Base-by-base conservation (phyloP, 2,329 filamentous ascomycete species). In the Scedosporium aurantiacum region DNA sequence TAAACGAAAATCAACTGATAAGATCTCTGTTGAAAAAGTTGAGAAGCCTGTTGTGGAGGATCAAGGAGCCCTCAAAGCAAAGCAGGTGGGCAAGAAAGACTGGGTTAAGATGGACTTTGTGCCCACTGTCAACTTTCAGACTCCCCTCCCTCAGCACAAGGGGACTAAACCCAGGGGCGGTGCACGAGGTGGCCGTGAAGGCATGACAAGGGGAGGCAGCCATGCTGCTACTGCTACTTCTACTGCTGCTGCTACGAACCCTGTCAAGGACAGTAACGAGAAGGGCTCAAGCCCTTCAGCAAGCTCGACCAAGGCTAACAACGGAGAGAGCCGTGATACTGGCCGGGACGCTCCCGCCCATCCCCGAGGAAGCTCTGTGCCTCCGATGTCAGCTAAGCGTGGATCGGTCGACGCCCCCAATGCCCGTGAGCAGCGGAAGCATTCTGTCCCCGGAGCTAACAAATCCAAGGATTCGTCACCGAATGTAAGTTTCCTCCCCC, bases 91-190 rank as follows among this genome's bases (percentile, higher is more conserved):
- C n/a, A 95, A 95, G 78, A 85, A 89, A 68, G 90, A 91, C 69
- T 97, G 94, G 93, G 86, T 90, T 63, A 82, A 86, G 1, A 83
- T 97, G 62, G 84, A 87, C 40, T 93, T 92, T 69, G 90, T 90
- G 12, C 93, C 91, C 7, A 88, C 85, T 14, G 91, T 94, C 57
- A 86, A 87, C 62, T 97, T 96, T 74, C 88, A 90, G 71, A 97
- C 94, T 0, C 90, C 89, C 28, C 73, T 96, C 47, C 85, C 87
- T 14, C 75, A 74, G 55, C 70, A 75, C 66, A 79, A 81, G 64
- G 75, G 75, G 60, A 71, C 78, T 37, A 82, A 80, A 65, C 74
- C 78, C 52, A 77, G 82, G 28, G 78, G 79, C 16, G 79, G 80
- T 62, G 74, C 74, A 59, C 75, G 79, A 45, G 75, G 74, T 50